Base-by-base conservation (phyloP, 805 yeast species). In the Schizosaccharomyces pombe region DNA sequence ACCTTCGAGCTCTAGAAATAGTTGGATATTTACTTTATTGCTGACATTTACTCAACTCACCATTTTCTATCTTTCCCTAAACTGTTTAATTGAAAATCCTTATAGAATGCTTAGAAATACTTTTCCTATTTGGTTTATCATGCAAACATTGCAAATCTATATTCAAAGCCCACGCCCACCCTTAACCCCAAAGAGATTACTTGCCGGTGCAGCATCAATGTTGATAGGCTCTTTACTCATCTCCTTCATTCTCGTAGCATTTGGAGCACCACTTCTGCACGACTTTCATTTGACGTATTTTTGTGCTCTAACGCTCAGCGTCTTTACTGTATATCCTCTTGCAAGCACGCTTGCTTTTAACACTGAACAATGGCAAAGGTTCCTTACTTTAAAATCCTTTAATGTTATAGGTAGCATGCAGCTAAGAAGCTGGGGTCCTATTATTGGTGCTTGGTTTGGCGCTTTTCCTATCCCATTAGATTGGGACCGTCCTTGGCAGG, bases 401-500 rank as follows among this genome's bases (percentile, higher is more conserved):
- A 12, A 65, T 66, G 59, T 68, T 60, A n/a, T 16, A 14, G 52
- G 52, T 5, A 56, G 57, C 51, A 60, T 69, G n/a, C 72, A 69
- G 55, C 62, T 67, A 33, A 68, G 69, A 2, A 61, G 72, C 4
- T 54, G 72, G 9, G 76, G 75, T 3, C 66, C 71, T 0, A 58
- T 71, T 40, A 40, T 81, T 9, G 95, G 95, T 1, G 78, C 87
- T 5, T 89, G 97, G 97, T 59, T 85, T 0, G 96, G 97, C 14
- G 95, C 89, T 2, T 66, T 84, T 37, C 97, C 94, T 1, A 86
- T 91, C 56, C 96, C 97, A 0, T 71, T 91, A 57, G 98, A 89
- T 66, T 89, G 98, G 98, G 98, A 89, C 64, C 74, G 97, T 61
- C 84, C 82, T 28, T 89, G 98, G 98, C 98, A 89, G 66, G 74